These are phyloP conservation scores for Acanthochlamys bracteata DNA, from an alignment of 106 monocot species.

Conservation along the genomic window DNA sequence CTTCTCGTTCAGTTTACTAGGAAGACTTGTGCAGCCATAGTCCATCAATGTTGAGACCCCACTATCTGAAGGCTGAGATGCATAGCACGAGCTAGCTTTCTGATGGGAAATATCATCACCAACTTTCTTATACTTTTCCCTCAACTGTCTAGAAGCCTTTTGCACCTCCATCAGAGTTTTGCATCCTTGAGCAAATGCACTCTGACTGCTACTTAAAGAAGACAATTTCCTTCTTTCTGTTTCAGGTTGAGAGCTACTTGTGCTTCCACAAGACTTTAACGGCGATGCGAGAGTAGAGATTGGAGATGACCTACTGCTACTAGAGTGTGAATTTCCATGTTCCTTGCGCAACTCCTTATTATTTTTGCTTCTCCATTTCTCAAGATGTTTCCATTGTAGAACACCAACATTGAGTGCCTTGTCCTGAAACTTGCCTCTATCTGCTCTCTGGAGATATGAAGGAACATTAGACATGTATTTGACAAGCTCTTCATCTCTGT, in stretches of 20 bases:
- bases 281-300: conserved; percentile 8
- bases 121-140: background rate
- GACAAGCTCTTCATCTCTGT: conserved; percentile 38
- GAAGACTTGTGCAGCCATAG: too few relatives aligned
- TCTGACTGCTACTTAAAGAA: background rate
- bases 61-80: conserved; percentile 3
- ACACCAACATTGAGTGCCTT: conserved; percentile 76
- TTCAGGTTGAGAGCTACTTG: conserved; percentile 3
- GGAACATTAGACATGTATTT: conserved; percentile 65
- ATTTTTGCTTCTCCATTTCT: conserved; percentile 35
- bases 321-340: conserved; percentile 11
- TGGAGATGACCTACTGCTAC: conserved; percentile 11
- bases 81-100: background rate
- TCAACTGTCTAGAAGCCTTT: conserved; percentile 3
- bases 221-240: conserved; percentile 12
- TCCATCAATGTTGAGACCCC: background rate
- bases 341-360: background rate
- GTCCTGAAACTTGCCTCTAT: conserved; percentile 31
- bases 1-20: conserved; percentile 1
- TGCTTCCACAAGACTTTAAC: conserved; percentile 13
- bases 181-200: conserved; percentile 1
- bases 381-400: conserved; percentile 58
- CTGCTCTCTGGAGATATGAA: conserved; percentile 36
- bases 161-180: background rate
- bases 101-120: background rate